Percentiles rank a stretch among this genome's conserved stretches.
These are phyloP conservation scores for Penstemon newberryi DNA, from an alignment of 257 asterid genomes.

Conservation along the genomic window DNA sequence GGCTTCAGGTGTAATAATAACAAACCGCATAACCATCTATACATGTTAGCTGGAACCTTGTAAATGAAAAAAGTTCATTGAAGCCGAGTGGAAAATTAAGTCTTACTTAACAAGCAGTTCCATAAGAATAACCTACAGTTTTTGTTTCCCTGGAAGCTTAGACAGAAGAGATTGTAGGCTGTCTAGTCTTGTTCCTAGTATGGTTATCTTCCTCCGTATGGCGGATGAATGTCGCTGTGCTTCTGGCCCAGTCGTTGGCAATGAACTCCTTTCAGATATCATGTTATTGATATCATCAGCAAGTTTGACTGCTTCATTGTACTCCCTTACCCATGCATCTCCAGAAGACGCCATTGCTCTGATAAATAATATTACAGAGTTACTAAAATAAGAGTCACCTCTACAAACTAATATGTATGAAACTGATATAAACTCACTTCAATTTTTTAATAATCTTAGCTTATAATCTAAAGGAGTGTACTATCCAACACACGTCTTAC, in stretches of 20 bases:
- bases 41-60: too few species aligned
- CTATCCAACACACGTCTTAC: not conserved
- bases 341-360: slow-evolving; percentile 57
- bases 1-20: not conserved
- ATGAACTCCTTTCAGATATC: slow-evolving; percentile 80
- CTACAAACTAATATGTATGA: slow-evolving; percentile 1
- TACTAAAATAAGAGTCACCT: not conserved
- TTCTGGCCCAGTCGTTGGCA: slow-evolving; percentile 72
- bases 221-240: slow-evolving; percentile 85
- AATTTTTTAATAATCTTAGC: not conserved
- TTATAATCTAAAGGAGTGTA: not conserved
- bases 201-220: slow-evolving; percentile 85
- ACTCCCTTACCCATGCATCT: slow-evolving; percentile 92
- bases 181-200: slow-evolving; percentile 80
- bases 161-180: slow-evolving; percentile 62
- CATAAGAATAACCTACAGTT: slow-evolving; percentile 51
- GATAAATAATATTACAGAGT: slow-evolving; percentile 1
- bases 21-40: not conserved
- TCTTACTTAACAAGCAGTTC: not conserved
- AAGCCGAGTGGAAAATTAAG: too few species aligned
- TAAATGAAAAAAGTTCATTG: too few species aligned
- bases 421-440: not conserved
- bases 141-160: slow-evolving; percentile 63
- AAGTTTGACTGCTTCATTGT: slow-evolving; percentile 83
- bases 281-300: slow-evolving; percentile 80